Base-by-base conservation (phyloP, 2,329 filamentous ascomycete species). In the Fonsecaea pedrosoi region DNA sequence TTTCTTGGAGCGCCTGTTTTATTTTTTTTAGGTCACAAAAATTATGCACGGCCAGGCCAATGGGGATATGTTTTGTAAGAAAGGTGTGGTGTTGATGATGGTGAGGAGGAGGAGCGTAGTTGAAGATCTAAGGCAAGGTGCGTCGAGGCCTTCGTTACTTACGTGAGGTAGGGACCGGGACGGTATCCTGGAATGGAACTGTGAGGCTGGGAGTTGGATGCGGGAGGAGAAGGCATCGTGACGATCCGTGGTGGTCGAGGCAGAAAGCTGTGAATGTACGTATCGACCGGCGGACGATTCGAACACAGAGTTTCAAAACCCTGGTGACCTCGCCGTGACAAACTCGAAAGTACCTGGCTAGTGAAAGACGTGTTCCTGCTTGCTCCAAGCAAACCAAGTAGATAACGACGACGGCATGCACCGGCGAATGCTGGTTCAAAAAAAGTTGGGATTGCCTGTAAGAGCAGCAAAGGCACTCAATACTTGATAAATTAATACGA, bases 171-270 rank as follows among this genome's bases (percentile, higher is more conserved):
- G 13, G 68, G 68, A 3, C 53, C 45, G 2, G 68, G 68, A 10
- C 68, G 68, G 45, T 70, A 70, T 21, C 68, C 68, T 13, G 68
- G 68, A 59, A 70, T 70, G 18, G 68, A 70, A 65, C 68, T 70
- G 40, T 64, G 62, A 7, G 63, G 63, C 0, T 65, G 62, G n/a
- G 65, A 35, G 13, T 63, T 62, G 48, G 64, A 37, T 12, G 45
- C 10, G 15, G 34, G 54, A 2, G 56, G 50, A 5, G 40, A 56
- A 53, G 67, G 54, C 67, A 69, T 69, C 50, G 54, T 42, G 38
- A 45, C 25, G 25, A 25, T 2, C 25, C 25, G 25, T 25, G 25
- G 25, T 25, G 25, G 25, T 25, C 12, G 25, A 38, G 21, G 21
- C 30, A 48, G 50, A 2, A 25, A 25, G 25, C 25, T 25, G 1